Conservation (phyloP, 1,284 basidiomycete genomes). For the Rugosomyces carneus region DNA sequence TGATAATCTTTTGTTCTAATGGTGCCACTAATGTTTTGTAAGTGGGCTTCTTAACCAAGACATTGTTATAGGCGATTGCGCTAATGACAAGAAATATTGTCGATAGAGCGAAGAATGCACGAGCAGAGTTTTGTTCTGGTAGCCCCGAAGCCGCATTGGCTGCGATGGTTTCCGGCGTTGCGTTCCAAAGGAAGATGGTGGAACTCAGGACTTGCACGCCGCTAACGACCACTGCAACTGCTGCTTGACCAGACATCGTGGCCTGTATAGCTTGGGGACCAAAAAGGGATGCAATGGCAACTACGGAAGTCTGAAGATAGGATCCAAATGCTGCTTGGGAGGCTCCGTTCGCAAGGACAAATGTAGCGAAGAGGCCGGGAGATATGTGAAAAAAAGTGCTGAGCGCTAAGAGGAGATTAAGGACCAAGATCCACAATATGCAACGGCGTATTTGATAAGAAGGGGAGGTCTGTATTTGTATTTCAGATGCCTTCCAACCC, state of each 20-base stretch:
- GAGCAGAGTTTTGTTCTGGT: slow-evolving; percentile 59
- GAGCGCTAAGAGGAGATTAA: slow-evolving; percentile 51
- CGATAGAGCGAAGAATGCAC: slow-evolving; percentile 67
- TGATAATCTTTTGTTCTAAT: slow-evolving; percentile 28
- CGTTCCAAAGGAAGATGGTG: slow-evolving; percentile 43
- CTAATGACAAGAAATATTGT: slow-evolving; percentile 55
- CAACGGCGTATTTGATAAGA: slow-evolving; percentile 44
- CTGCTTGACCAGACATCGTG: slow-evolving; percentile 72
- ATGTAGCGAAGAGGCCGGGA: slow-evolving; percentile 53
- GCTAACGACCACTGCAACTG: slow-evolving; percentile 69
- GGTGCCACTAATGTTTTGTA: slow-evolving; percentile 48
- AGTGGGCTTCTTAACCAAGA: slow-evolving; percentile 50
- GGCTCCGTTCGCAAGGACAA: slow-evolving; percentile 55
- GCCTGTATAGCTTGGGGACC: slow-evolving; percentile 63
- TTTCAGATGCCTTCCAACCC: slow-evolving; percentile 1
- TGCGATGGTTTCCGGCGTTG: slow-evolving; percentile 26
- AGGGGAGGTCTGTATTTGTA: slow-evolving; percentile 38
- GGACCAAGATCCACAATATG: slow-evolving; percentile 38
- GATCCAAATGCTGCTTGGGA: slow-evolving; percentile 52
- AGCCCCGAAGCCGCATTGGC: slow-evolving; percentile 31
- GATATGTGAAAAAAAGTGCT: slow-evolving; percentile 54
- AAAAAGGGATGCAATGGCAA: slow-evolving; percentile 68
- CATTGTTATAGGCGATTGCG: slow-evolving; percentile 40
- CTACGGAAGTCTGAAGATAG: slow-evolving; percentile 64
- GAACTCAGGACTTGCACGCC: slow-evolving; percentile 66